phyloP scores from a whole-genome alignment of 2,329 filamentous ascomycete species.

The Cryphonectria carpinicola region DNA sequence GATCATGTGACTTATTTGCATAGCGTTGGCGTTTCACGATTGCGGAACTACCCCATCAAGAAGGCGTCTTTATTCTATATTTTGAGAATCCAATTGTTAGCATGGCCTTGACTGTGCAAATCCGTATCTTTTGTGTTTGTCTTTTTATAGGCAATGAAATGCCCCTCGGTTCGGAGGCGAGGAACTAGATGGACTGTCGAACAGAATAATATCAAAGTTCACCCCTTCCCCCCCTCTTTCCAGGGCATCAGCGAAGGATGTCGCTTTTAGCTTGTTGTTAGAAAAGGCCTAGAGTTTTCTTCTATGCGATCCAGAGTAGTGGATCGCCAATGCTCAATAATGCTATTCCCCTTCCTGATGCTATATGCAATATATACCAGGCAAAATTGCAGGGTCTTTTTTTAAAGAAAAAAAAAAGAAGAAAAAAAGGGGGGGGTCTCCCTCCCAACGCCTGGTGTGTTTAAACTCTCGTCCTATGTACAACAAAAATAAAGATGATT shows the following conservation, averaged over 20 bases:
- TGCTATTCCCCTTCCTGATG: neutral
- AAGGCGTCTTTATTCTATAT: neutral
- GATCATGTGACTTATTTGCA: slow-evolving; percentile 6
- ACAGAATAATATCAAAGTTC: neutral
- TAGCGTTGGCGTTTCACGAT: slow-evolving; percentile 18
- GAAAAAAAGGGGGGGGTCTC: neutral
- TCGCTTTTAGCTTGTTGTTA: neutral
- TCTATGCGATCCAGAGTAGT: neutral
- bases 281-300: neutral
- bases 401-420: neutral
- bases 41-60: neutral
- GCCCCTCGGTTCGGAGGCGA: too few relatives aligned
- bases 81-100: slow-evolving; percentile 3
- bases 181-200: neutral
- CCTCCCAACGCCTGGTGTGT: slow-evolving; percentile 2
- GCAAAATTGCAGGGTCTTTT: neutral
- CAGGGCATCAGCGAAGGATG: neutral
- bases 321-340: slow-evolving; percentile 1
- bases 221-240: too few relatives aligned
- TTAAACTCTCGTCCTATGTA: neutral
- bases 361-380: neutral
- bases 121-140: neutral
- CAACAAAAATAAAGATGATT: neutral
- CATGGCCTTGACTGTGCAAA: neutral
- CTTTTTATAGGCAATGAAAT: too few relatives aligned